Percentiles rank a stretch among this genome's conserved stretches.
Conservation (phyloP, 768 basidiomycete species). For the Mycena latifolia region DNA sequence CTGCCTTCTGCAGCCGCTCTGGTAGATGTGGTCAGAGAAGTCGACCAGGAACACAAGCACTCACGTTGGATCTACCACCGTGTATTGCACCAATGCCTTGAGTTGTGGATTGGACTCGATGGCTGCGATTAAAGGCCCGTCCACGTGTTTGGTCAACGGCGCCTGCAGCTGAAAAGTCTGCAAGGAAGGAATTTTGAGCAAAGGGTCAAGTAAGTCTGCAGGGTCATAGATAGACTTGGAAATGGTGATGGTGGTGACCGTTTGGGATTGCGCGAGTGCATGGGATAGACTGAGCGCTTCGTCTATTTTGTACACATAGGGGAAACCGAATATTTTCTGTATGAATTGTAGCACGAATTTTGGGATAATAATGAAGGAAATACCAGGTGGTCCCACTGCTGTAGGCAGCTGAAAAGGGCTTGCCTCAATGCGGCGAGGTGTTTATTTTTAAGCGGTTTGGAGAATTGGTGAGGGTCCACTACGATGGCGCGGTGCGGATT, state of each 20-base stretch:
- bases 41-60: not conserved
- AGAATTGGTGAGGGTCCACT: not conserved
- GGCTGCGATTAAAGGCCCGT: not conserved
- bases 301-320: not conserved
- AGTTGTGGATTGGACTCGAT: not conserved
- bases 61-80: not conserved
- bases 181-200: not conserved
- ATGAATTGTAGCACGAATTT: not conserved
- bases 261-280: not conserved
- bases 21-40: not conserved
- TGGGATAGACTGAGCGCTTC: not conserved
- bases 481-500: not conserved
- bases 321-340: conserved; percentile 6
- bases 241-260: not conserved
- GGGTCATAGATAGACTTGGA: not conserved
- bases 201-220: not conserved
- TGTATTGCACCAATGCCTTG: not conserved
- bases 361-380: not conserved
- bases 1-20: not conserved
- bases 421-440: not conserved
- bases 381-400: conserved; percentile 4
- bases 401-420: not conserved
- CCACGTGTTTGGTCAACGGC: not conserved
- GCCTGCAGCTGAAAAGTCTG: not conserved
- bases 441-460: not conserved